A percentile compares a stretch with the other conserved stretches of the same genome.
Conservation (phyloP, 2,329 filamentous ascomycete species). For the Thelonectria blattea region DNA sequence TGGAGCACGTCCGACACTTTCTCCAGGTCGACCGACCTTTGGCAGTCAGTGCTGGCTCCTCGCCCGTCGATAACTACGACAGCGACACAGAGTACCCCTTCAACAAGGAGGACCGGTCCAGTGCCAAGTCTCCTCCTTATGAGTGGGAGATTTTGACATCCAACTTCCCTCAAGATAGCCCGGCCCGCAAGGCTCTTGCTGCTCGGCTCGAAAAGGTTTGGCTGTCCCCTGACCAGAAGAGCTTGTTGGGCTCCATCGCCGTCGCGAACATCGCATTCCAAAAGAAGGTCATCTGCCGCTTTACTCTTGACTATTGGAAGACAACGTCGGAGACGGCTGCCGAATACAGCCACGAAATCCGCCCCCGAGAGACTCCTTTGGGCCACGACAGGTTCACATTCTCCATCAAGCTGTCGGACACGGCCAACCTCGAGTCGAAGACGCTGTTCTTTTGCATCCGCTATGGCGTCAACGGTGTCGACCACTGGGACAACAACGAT, state of each 20-base stretch:
- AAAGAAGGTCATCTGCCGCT: conserved; percentile 88
- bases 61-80: conserved; percentile 86
- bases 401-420: conserved; percentile 89
- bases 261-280: conserved; percentile 90
- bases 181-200: conserved; percentile 65
- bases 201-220: conserved; percentile 87
- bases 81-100: conserved; percentile 93
- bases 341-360: conserved; percentile 84
- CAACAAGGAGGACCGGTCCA: conserved; percentile 51
- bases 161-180: conserved; percentile 73
- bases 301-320: conserved; percentile 98
- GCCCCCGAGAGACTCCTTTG: conserved; percentile 66
- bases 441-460: conserved; percentile 91
- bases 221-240: conserved; percentile 87
- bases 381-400: conserved; percentile 91
- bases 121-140: conserved; percentile 57
- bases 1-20: conserved; percentile 96
- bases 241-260: conserved; percentile 79
- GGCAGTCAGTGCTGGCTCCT: conserved; percentile 94
- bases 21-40: conserved; percentile 90
- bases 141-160: conserved; percentile 88
- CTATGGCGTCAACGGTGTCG: conserved; percentile 82
- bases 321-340: conserved; percentile 92
- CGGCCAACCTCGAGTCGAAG: conserved; percentile 89
- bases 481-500: conserved; percentile 95